Evolutionary conservation across 1,284 basidiomycete species (phyloP).

Genomic region (Mycosarcoma mackinlayi): DNA sequence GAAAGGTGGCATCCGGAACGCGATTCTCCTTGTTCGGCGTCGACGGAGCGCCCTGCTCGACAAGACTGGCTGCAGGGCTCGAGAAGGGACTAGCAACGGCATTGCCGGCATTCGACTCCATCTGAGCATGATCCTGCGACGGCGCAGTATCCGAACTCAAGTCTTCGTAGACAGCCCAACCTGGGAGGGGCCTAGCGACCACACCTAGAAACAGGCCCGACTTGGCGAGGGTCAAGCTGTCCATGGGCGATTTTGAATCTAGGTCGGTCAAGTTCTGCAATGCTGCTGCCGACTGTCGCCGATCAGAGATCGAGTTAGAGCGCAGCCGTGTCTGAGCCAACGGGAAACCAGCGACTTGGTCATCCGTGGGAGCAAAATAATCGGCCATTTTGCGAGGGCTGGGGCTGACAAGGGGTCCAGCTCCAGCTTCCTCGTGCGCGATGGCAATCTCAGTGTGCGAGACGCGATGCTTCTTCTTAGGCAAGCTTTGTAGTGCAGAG

Average conservation of each 20-base stretch:
- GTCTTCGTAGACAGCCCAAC: slow-evolving; percentile 43
- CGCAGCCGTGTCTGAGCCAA: slow-evolving; percentile 8
- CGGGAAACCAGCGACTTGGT: background rate
- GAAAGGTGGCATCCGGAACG: slow-evolving; percentile 19
- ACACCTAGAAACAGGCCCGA: slow-evolving; percentile 39
- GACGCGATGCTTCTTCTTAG: slow-evolving; percentile 50
- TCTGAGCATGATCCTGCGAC: slow-evolving; percentile 24
- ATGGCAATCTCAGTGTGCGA: slow-evolving; percentile 41
- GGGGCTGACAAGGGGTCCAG: slow-evolving; percentile 40
- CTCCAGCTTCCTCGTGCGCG: slow-evolving; percentile 50
- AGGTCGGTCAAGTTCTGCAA: slow-evolving; percentile 18
- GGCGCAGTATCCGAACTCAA: slow-evolving; percentile 27
- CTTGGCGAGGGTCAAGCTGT: slow-evolving; percentile 28
- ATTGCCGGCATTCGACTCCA: background rate
- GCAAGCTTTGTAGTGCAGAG: slow-evolving; percentile 29
- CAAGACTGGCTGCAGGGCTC: slow-evolving; percentile 11
- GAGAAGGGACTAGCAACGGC: background rate
- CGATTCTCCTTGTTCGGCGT: slow-evolving; percentile 48
- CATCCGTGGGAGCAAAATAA: slow-evolving; percentile 22
- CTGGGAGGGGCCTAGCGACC: slow-evolving; percentile 28
- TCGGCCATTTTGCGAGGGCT: slow-evolving; percentile 42
- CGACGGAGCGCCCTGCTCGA: slow-evolving; percentile 8
- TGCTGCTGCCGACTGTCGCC: slow-evolving; percentile 1
- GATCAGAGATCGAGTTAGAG: slow-evolving; percentile 30
- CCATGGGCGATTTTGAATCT: background rate